Evolutionary conservation across 192 early-diverging fungal species (phyloP), one percentile per base, ranked within the genome.

Genomic region (Phlyctochytrium bullatum): DNA sequence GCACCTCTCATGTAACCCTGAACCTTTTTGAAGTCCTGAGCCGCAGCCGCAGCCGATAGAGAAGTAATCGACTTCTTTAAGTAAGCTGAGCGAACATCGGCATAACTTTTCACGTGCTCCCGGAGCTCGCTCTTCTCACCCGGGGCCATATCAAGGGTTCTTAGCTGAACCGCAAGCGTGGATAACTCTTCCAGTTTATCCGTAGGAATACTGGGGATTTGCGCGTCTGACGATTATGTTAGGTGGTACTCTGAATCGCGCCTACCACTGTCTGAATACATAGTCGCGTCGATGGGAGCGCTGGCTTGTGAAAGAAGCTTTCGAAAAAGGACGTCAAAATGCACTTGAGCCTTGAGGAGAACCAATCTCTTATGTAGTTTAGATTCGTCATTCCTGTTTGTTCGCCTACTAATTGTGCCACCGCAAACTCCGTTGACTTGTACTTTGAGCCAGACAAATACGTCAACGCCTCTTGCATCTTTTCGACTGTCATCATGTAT

Each of bases 71-170:
- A 84, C 61, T 88, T 88, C 51, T 76, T 57, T 62, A 93, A 74
- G 65, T 84, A 88, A 14, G 64, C 66, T 16, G 89, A 82, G 3
- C 92, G 81, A 33, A 91, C 84, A 29, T 91, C 90, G 35, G 81
- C 78, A 69, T 91, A 93, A 17, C 65, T 68, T 35, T 77, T 73
- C 14, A 83, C 50, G 57, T 77, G 77, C 51, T 68, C 68, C 20
- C 72, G 69, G 36, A 76, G 62, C n/a, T 73, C 67, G 3, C 65
- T 65, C 23, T 73, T 70, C 27, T 80, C 75, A 23, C 57, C 27
- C 24, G 30, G 29, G 10, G 63, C 76, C 24, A 80, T 60, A 51
- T 67, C 65, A 16, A 74, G 67, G 24, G 71, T 62, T 31, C 73
- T 65, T 10, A 83, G 70, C 58, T 77, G 69, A 3, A 28, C 53